Percentiles rank a stretch among this genome's conserved stretches.
phyloP scores from a whole-genome alignment of 768 basidiomycete genomes.

The Tylopilus subfusipes region DNA sequence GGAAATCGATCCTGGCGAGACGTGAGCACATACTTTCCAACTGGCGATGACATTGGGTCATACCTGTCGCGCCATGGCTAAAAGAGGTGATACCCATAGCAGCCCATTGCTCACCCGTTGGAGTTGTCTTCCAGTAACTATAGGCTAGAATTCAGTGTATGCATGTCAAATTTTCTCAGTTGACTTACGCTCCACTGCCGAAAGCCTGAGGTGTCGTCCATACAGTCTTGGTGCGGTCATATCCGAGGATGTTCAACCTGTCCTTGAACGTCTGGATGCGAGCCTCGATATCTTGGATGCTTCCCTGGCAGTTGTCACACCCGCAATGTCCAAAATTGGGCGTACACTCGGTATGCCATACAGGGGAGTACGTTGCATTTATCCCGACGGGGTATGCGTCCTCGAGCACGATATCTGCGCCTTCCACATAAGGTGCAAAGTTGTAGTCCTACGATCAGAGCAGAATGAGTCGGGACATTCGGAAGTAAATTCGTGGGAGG shows the following conservation, averaged over 20 bases:
- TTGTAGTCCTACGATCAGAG: constrained; percentile 50
- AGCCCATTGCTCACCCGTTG: constrained; percentile 27
- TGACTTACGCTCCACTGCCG: constrained; percentile 44
- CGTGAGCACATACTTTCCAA: neutral
- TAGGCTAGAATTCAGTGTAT: neutral
- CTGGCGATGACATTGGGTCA: neutral
- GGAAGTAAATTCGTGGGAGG: neutral
- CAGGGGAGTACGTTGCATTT: constrained; percentile 58
- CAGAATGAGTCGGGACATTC: neutral
- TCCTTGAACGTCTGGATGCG: constrained; percentile 65
- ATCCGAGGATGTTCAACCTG: constrained; percentile 33
- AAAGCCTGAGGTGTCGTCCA: constrained; percentile 82
- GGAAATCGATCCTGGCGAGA: constrained; percentile 24
- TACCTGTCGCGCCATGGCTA: constrained; percentile 26
- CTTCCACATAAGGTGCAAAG: constrained; percentile 54
- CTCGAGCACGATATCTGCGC: constrained; percentile 68
- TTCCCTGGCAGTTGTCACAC: constrained; percentile 63
- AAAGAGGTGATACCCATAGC: constrained; percentile 24
- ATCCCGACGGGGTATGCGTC: constrained; percentile 40
- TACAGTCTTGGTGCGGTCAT: constrained; percentile 43
- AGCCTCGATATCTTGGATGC: constrained; percentile 58
- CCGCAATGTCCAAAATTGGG: constrained; percentile 70
- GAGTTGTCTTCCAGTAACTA: constrained; percentile 29
- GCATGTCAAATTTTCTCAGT: neutral
- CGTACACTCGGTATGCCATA: constrained; percentile 57